phyloP scores from a whole-genome alignment of 2,329 filamentous ascomycete genomes.

The Colletotrichum sp. region DNA sequence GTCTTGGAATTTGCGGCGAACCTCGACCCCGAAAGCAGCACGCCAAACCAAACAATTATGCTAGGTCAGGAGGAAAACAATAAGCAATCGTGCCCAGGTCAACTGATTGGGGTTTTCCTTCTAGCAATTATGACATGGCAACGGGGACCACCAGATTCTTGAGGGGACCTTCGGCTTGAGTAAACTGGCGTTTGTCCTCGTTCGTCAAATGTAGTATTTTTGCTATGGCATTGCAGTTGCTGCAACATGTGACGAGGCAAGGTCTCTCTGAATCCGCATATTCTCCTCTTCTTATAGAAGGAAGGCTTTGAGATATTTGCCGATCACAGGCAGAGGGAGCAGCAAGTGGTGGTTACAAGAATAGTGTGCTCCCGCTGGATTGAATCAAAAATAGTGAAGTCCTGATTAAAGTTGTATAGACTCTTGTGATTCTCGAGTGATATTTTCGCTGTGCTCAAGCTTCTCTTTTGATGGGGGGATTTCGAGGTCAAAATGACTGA shows the following conservation, averaged over 20 bases:
- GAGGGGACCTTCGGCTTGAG: fast-evolving
- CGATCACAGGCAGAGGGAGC: background rate
- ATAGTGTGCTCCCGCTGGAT: background rate
- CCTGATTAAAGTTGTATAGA: background rate
- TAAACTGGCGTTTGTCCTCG: background rate
- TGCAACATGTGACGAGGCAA: background rate
- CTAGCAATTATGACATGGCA: background rate
- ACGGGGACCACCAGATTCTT: background rate
- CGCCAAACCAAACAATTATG: fast-evolving
- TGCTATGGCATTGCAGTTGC: background rate
- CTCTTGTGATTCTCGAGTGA: background rate
- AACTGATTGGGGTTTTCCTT: background rate
- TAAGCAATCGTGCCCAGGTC: background rate
- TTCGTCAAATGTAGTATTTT: background rate
- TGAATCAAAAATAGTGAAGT: background rate
- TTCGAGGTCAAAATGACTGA: background rate
- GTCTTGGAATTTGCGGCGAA: background rate
- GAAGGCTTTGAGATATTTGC: background rate
- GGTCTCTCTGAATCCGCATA: background rate
- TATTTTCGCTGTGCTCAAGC: background rate
- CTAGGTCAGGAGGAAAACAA: background rate
- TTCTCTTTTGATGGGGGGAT: background rate
- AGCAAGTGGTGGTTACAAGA: background rate
- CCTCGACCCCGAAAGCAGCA: background rate
- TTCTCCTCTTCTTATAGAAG: background rate